phyloP scores from a whole-genome alignment of 2,329 filamentous ascomycete genomes.

The Cytospora piceicola region DNA sequence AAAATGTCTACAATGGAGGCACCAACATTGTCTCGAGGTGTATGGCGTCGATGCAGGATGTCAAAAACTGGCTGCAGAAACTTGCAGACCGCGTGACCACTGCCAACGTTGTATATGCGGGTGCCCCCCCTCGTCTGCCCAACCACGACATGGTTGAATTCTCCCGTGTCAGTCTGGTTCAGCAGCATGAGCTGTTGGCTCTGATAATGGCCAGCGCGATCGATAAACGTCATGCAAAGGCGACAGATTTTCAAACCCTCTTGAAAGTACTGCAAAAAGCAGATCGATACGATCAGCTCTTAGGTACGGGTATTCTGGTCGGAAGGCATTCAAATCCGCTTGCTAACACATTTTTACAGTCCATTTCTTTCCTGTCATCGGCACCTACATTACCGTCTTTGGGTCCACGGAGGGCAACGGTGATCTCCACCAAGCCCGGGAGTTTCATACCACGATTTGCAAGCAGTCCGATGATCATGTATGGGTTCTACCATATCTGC shows the following conservation, averaged over 20 bases:
- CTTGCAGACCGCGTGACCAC: slow-evolving; percentile 78
- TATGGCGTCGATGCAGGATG: slow-evolving; percentile 73
- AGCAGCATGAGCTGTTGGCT: slow-evolving; percentile 87
- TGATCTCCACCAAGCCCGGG: slow-evolving; percentile 69
- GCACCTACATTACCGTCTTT: slow-evolving; percentile 76
- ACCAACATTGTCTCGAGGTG: slow-evolving; percentile 71
- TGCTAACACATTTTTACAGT: slow-evolving; percentile 48
- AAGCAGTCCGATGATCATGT: slow-evolving; percentile 66
- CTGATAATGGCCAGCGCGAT: slow-evolving; percentile 80
- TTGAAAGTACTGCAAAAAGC: slow-evolving; percentile 68
- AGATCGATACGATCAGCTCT: slow-evolving; percentile 74
- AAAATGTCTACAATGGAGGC: slow-evolving; percentile 58
- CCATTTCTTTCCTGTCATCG: slow-evolving; percentile 81
- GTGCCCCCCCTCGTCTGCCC: slow-evolving; percentile 51
- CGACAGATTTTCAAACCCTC: slow-evolving; percentile 74
- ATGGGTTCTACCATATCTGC: slow-evolving; percentile 76
- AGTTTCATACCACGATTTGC: slow-evolving; percentile 71
- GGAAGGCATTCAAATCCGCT: background rate
- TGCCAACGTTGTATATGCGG: slow-evolving; percentile 73
- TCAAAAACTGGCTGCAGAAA: slow-evolving; percentile 76
- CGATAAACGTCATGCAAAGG: slow-evolving; percentile 71
- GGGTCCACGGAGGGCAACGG: slow-evolving; percentile 75
- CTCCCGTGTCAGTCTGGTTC: slow-evolving; percentile 76
- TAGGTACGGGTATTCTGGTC: slow-evolving; percentile 45
- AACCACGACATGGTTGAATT: slow-evolving; percentile 81